Evolutionary conservation across 139 green algal genomes (phyloP).

Genomic region (Eudorina sp.): DNA sequence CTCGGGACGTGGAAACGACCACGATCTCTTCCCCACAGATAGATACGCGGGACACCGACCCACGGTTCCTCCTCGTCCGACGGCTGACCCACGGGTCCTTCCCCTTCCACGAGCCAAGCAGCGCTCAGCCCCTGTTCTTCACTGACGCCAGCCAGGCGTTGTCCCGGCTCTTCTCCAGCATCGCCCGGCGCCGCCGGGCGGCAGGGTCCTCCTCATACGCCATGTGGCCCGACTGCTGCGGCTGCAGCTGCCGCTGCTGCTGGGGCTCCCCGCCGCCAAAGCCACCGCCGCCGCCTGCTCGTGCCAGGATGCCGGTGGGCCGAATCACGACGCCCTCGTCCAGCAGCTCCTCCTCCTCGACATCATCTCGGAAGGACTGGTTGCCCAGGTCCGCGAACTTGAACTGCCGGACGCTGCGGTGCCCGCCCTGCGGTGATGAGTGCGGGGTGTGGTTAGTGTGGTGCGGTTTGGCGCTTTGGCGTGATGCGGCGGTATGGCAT

Average conservation of each 20-base stretch:
- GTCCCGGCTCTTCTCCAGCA: slow-evolving; percentile 16
- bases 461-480: no score
- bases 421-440: background rate
- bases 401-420: slow-evolving; percentile 25
- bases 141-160: slow-evolving; percentile 3
- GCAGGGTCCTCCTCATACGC: no score
- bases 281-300: background rate
- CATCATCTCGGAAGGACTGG: slow-evolving; percentile 9
- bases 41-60: no score
- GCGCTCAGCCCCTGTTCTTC: background rate
- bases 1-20: background rate
- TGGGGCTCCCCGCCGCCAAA: slow-evolving; percentile 13
- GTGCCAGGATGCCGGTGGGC: background rate
- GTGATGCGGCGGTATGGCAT: no score
- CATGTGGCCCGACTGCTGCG: no score
- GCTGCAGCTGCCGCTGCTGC: slow-evolving; percentile 24
- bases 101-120: background rate
- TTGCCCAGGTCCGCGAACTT: slow-evolving; percentile 25
- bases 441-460: no score
- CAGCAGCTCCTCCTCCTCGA: slow-evolving; percentile 28
- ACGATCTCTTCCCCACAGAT: no score
- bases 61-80: no score
- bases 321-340: background rate
- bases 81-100: no score
- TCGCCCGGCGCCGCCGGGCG: slow-evolving; percentile 7